Conservation (phyloP, 345 rosid genomes). For the Viola odorata region DNA sequence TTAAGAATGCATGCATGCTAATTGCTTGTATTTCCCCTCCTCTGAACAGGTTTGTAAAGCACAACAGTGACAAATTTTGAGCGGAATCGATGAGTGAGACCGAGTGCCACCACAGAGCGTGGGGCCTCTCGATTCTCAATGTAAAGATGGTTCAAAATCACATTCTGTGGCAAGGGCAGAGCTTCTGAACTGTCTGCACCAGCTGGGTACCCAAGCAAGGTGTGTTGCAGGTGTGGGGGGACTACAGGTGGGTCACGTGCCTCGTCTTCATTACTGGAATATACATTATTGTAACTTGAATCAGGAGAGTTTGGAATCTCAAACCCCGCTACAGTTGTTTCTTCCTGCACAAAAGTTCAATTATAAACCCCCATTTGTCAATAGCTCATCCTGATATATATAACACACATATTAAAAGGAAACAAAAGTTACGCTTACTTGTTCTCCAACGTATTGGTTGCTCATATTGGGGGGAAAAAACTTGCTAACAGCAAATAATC, state of each 20-base stretch:
- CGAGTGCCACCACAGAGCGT: constrained; percentile 85
- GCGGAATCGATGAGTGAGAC: constrained; percentile 84
- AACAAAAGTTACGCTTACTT: constrained; percentile 42
- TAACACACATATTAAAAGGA: not conserved
- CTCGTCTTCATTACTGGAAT: constrained; percentile 64
- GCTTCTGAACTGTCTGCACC: constrained; percentile 40
- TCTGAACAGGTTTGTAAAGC: constrained; percentile 65
- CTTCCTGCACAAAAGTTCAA: constrained; percentile 46
- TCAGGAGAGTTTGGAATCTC: constrained; percentile 88
- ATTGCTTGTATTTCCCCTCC: constrained; percentile 43
- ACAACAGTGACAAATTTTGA: constrained; percentile 89
- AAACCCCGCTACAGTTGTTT: constrained; percentile 71
- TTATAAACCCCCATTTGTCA: not conserved
- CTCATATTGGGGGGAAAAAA: constrained; percentile 45
- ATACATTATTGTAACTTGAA: constrained; percentile 75
- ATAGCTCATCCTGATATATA: not conserved
- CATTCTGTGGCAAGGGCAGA: constrained; percentile 55
- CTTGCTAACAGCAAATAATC: constrained; percentile 14
- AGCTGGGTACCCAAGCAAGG: constrained; percentile 52
- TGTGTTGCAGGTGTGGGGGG: constrained; percentile 70
- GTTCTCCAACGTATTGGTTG: constrained; percentile 39
- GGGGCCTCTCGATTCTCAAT: constrained; percentile 83
- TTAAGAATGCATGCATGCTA: constrained; percentile 23
- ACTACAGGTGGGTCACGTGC: constrained; percentile 80
- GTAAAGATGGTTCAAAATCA: constrained; percentile 79